phyloP scores from a whole-genome alignment of 192 early-diverging fungal species.

The Coemansia sp. region DNA sequence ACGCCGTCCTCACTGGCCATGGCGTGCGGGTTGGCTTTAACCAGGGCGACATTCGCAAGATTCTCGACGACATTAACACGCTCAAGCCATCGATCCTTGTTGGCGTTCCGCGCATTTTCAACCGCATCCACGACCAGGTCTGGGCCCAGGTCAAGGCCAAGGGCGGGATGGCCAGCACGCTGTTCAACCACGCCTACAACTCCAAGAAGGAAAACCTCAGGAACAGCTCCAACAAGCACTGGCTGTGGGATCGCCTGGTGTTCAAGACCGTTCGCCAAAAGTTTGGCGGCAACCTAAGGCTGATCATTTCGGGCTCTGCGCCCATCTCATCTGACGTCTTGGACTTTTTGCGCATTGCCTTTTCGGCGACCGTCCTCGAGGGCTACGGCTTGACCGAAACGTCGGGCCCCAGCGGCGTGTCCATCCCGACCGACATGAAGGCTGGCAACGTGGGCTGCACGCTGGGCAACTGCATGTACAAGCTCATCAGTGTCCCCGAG shows the following conservation, averaged over 20 bases:
- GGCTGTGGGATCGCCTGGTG: conserved; percentile 72
- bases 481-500: conserved; percentile 76
- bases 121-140: conserved; percentile 83
- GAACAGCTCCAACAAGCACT: conserved; percentile 26
- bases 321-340: conserved; percentile 84
- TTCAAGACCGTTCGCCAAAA: conserved; percentile 82
- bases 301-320: conserved; percentile 84
- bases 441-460: conserved; percentile 73
- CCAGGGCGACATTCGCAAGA: conserved; percentile 60
- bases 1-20: conserved; percentile 60
- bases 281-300: conserved; percentile 81
- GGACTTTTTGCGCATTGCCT: conserved; percentile 73
- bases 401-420: conserved; percentile 64
- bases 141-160: conserved; percentile 84
- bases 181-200: conserved; percentile 74
- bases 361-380: conserved; percentile 71
- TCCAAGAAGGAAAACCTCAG: conserved; percentile 68
- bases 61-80: conserved; percentile 71
- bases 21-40: conserved; percentile 61
- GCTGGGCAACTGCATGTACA: conserved; percentile 67
- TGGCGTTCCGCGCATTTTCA: conserved; percentile 83
- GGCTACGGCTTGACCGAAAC: conserved; percentile 88
- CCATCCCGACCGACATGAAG: conserved; percentile 54
- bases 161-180: conserved; percentile 65
- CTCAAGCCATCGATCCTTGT: conserved; percentile 71